Conservation (phyloP, 345 rosid species). For the Garcia nutans region DNA sequence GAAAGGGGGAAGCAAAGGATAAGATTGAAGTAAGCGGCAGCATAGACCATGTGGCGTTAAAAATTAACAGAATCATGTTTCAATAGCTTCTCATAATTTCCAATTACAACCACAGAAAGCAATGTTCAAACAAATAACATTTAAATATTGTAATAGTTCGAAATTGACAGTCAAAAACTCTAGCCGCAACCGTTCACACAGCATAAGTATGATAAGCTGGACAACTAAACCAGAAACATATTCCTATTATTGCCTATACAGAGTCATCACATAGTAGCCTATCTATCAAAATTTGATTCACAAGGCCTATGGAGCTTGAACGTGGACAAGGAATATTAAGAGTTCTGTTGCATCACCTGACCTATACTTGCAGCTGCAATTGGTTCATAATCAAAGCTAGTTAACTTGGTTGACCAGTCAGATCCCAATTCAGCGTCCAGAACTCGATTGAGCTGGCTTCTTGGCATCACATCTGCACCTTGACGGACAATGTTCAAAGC, state of each 20-base stretch:
- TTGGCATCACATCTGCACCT: constrained; percentile 99
- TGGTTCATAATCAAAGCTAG: constrained; percentile 94
- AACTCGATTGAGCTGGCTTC: constrained; percentile 84
- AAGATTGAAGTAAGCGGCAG: background rate
- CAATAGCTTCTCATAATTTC: background rate
- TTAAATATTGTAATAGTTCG: too few relatives aligned
- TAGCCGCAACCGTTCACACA: background rate
- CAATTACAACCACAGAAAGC: background rate
- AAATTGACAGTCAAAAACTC: background rate
- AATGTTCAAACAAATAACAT: background rate
- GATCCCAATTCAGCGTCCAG: constrained; percentile 81
- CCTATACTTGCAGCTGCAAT: constrained; percentile 98
- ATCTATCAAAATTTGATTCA: background rate
- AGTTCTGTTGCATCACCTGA: constrained; percentile 52
- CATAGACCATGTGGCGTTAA: background rate
- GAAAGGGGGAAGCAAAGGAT: background rate
- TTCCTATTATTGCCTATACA: background rate
- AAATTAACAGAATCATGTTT: background rate
- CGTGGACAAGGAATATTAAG: background rate
- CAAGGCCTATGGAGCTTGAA: background rate
- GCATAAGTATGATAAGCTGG: background rate
- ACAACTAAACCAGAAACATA: background rate
- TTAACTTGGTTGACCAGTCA: constrained; percentile 73
- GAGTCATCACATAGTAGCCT: background rate
- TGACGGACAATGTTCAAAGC: constrained; percentile 97